Evolutionary conservation across 2,329 filamentous ascomycete species (phyloP).

Genomic region (Fusarium sp.): DNA sequence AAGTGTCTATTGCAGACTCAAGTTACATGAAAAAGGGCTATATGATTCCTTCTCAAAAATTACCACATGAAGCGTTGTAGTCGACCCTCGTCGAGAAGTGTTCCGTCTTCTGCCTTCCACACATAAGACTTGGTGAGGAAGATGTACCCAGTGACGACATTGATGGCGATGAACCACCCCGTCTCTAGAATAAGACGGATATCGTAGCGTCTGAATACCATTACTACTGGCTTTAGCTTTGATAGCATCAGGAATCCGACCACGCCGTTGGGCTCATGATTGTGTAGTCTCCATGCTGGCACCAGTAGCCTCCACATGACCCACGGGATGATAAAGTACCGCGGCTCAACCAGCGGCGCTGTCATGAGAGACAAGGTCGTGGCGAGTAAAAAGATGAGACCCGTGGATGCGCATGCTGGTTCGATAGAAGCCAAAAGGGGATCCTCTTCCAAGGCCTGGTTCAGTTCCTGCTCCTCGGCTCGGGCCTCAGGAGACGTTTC

Average conservation of each 20-base stretch:
- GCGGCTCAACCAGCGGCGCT: constrained; percentile 91
- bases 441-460: constrained; percentile 41
- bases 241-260: constrained; percentile 6
- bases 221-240: constrained; percentile 2
- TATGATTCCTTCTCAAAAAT: background rate
- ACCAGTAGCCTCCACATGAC: constrained; percentile 89
- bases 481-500: constrained; percentile 15
- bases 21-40: background rate
- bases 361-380: constrained; percentile 85
- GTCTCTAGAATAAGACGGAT: constrained; percentile 71
- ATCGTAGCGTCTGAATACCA: constrained; percentile 50
- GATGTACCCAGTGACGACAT: constrained; percentile 74
- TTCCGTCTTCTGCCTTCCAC: constrained; percentile 70
- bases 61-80: constrained; percentile 88
- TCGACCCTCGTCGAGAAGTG: constrained; percentile 64
- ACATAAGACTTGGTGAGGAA: constrained; percentile 77
- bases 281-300: constrained; percentile 61
- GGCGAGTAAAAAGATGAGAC: constrained; percentile 71
- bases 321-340: constrained; percentile 97
- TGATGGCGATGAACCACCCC: constrained; percentile 75
- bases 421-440: constrained; percentile 45
- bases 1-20: constrained; percentile 27
- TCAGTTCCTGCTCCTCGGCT: constrained; percentile 8
- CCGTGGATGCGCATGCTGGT: constrained; percentile 61
- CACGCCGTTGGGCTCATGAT: constrained; percentile 21